Percentiles rank a stretch among this genome's conserved stretches.
phyloP scores from a whole-genome alignment of 1,284 basidiomycete species.

The Stygiomarasmius scandens region DNA sequence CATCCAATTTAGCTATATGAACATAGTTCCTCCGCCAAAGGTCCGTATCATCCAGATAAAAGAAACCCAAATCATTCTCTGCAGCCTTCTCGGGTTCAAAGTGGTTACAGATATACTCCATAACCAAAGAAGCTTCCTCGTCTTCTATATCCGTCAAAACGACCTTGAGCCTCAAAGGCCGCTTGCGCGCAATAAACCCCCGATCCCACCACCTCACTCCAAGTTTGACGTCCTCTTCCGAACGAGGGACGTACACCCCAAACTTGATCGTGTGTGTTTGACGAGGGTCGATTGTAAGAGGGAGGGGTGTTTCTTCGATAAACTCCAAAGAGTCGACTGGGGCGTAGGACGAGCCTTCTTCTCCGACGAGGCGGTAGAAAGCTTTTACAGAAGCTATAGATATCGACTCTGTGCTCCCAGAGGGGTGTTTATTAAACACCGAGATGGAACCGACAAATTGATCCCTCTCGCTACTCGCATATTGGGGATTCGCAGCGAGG shows the following conservation, averaged over 20 bases:
- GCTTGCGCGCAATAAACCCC: conserved; percentile 31
- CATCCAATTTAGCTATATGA: conserved; percentile 25
- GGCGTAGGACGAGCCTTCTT: conserved; percentile 16
- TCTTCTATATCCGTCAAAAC: conserved; percentile 36
- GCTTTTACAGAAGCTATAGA: conserved; percentile 33
- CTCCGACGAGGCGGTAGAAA: conserved; percentile 34
- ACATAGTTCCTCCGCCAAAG: conserved; percentile 26
- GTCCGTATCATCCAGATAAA: conserved; percentile 36
- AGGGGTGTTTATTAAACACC: conserved; percentile 34
- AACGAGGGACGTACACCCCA: conserved; percentile 28
- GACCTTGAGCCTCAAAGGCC: conserved; percentile 35
- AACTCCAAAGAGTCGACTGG: conserved; percentile 29
- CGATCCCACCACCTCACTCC: conserved; percentile 32
- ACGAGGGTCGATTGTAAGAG: conserved; percentile 36
- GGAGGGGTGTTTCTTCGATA: conserved; percentile 25
- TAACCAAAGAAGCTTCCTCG: conserved; percentile 34
- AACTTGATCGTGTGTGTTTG: conserved; percentile 32
- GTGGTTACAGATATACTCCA: conserved; percentile 37
- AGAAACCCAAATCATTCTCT: conserved; percentile 31
- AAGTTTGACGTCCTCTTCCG: conserved; percentile 31
- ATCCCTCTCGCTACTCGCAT: conserved; percentile 23
- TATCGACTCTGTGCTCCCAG: conserved; percentile 28
- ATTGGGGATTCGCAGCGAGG: conserved; percentile 29
- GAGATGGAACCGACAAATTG: conserved; percentile 31
- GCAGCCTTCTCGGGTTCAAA: conserved; percentile 26